Conservation (phyloP, 2,329 filamentous ascomycete species). For the Fusarium armeniacum region DNA sequence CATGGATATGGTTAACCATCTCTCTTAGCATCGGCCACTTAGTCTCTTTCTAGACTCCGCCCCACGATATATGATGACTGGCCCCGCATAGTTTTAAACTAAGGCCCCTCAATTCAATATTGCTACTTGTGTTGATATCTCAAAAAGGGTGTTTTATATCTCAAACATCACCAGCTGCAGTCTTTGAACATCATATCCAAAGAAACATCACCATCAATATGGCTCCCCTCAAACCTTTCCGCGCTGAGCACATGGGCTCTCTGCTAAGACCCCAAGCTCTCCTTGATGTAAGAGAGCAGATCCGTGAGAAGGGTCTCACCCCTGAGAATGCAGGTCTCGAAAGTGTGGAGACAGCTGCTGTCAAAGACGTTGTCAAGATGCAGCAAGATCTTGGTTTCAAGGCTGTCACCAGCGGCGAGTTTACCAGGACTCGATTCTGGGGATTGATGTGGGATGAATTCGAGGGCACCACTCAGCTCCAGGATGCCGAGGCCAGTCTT, state of each 20-base stretch:
- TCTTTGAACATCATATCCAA: not conserved
- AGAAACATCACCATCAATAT: slow-evolving; percentile 24
- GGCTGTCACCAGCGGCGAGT: slow-evolving; percentile 80
- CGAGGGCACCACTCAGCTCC: slow-evolving; percentile 62
- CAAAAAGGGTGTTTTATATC: not conserved
- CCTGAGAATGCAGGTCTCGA: slow-evolving; percentile 68
- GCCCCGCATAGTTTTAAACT: slow-evolving; percentile 32
- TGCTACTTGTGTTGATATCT: not conserved
- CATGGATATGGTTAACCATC: slow-evolving; percentile 23
- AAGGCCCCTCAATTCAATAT: slow-evolving; percentile 29
- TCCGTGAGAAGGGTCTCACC: slow-evolving; percentile 58
- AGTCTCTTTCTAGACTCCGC: slow-evolving; percentile 28
- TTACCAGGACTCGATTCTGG: slow-evolving; percentile 63
- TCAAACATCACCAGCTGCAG: not conserved
- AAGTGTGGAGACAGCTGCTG: slow-evolving; percentile 69
- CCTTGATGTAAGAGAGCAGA: slow-evolving; percentile 51
- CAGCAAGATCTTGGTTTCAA: slow-evolving; percentile 77
- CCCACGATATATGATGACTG: slow-evolving; percentile 13
- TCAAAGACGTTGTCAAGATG: slow-evolving; percentile 71
- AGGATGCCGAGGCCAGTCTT: slow-evolving; percentile 65
- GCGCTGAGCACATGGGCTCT: slow-evolving; percentile 82
- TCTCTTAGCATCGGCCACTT: slow-evolving; percentile 27
- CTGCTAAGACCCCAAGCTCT: slow-evolving; percentile 74
- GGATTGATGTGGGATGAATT: slow-evolving; percentile 69
- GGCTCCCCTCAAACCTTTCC: slow-evolving; percentile 67